Evolutionary conservation across 495 filamentous ascomycete genomes (phyloP).

Genomic region (Neurospora hispaniola): DNA sequence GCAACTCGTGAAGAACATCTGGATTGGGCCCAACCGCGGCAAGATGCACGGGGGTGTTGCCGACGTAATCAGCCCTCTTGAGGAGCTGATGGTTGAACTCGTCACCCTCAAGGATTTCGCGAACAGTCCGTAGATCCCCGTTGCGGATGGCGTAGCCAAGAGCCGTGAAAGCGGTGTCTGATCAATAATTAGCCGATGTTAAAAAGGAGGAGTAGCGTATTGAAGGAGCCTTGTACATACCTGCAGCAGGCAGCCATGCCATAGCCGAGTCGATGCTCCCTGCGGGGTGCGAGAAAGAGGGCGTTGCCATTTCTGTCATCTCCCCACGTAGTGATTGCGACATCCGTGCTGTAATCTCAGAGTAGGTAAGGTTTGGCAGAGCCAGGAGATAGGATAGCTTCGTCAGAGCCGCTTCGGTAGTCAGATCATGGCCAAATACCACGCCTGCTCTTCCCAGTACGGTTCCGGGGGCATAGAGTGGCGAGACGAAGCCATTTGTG

Average conservation of each 20-base stretch:
- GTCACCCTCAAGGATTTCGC: constrained; percentile 56
- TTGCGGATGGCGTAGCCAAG: constrained; percentile 74
- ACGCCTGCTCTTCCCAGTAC: constrained; percentile 79
- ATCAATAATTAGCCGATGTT: constrained; percentile 9
- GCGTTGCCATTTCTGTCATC: constrained; percentile 59
- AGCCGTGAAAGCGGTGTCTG: constrained; percentile 50
- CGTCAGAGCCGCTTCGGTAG: constrained; percentile 84
- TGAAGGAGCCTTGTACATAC: constrained; percentile 8
- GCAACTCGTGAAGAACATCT: constrained; percentile 58
- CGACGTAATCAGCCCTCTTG: constrained; percentile 73
- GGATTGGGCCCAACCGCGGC: constrained; percentile 38
- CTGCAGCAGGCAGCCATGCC: constrained; percentile 23
- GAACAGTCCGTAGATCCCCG: constrained; percentile 54
- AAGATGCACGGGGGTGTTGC: constrained; percentile 70
- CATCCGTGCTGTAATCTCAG: constrained; percentile 62
- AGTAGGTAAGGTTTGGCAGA: constrained; percentile 44
- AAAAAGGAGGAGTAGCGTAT: constrained; percentile 21
- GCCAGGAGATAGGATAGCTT: constrained; percentile 88
- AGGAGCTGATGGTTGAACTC: constrained; percentile 49
- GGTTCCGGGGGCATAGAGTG: constrained; percentile 87
- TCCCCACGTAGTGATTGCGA: constrained; percentile 70
- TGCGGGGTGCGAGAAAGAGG: constrained; percentile 62
- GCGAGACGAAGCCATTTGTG: constrained; percentile 74
- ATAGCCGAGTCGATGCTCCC: constrained; percentile 26
- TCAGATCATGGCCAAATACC: constrained; percentile 88